Evolutionary conservation across 1,284 basidiomycete genomes (phyloP), one percentile per base, ranked within the genome.

Genomic region (Ustilago cynodontis): DNA sequence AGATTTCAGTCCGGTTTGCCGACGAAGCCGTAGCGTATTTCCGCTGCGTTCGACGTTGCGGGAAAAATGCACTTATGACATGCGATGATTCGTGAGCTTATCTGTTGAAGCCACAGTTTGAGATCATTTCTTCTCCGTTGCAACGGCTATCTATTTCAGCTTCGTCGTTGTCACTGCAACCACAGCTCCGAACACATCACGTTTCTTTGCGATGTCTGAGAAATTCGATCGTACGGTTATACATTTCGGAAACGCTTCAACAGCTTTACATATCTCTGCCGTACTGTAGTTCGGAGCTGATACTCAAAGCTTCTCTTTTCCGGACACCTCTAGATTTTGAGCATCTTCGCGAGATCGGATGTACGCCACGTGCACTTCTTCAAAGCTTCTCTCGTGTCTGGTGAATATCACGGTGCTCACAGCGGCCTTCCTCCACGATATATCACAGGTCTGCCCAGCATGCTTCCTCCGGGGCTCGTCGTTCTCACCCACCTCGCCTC

Each of bases 401-500:
- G 22, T 11, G 22, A 24, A 6, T 16, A 49, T 10, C 26, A 49
- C 47, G 1, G 47, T 24, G 22, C 49, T 11, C 26, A 41, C 4
- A 65, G 31, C 9, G 58, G 66, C 26, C 53, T 65, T 10, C 67
- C 72, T 14, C 11, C 59, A 8, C 67, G 55, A 52, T 66, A 72
- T 31, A 72, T 63, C 8, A 67, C 57, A 18, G 70, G 70, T 22
- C 64, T 62, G 10, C 70, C 64, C 37, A 63, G 3, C 24, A 33
- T 8, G 3, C 41, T 43, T 59, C 59, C 10, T 14, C 20, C 2
- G n/a, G n/a, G n/a, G 18, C 45, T 43, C 9, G 68, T 43, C 14
- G 39, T 28, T 24, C 69, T 60, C 0, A 49, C 43, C 74, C 74
- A 77, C 10, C 74, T 26, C 1, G 63, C 47, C 47, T 77, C 74